Percentiles rank a stretch among this genome's conserved stretches.
phyloP scores from a whole-genome alignment of 169 alveolate genomes.

The Pseudocohnilembus persalinus region DNA sequence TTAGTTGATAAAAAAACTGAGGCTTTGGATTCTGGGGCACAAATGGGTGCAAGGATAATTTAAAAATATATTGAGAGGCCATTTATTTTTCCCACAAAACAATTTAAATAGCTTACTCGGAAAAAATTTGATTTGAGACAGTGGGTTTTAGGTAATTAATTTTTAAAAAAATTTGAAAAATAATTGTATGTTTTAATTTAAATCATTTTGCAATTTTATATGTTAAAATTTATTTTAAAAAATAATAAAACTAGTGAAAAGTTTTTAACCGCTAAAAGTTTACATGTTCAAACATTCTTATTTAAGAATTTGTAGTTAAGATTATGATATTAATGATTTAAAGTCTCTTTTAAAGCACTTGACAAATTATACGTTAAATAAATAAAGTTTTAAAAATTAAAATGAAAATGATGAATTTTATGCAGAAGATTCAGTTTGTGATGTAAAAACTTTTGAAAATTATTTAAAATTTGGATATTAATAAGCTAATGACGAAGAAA shows the following conservation, averaged over 20 bases:
- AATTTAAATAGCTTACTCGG: constrained; percentile 1
- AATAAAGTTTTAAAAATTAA: constrained; percentile 44
- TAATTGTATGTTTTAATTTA: not conserved
- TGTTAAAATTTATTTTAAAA: no score
- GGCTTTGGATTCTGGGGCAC: constrained; percentile 49
- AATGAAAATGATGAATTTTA: no score
- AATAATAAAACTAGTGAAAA: constrained; percentile 46
- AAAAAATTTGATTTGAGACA: constrained; percentile 75
- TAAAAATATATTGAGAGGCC: constrained; percentile 79
- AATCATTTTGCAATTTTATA: no score
- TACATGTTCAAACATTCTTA: constrained; percentile 61
- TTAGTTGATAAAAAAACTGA: constrained; percentile 57
- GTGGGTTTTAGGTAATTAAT: constrained; percentile 61
- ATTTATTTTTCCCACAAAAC: constrained; percentile 18
- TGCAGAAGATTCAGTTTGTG: constrained; percentile 4
- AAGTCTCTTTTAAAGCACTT: constrained; percentile 60
- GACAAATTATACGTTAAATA: constrained; percentile 66
- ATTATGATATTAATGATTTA: constrained; percentile 48
- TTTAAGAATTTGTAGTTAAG: constrained; percentile 60
- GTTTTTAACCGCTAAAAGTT: constrained; percentile 68
- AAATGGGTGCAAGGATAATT: constrained; percentile 56
- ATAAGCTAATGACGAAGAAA: not conserved
- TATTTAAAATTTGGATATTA: no score
- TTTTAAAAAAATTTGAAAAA: no score
- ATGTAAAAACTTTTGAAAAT: not conserved